Evolutionary conservation across 257 asterid genomes (phyloP), one percentile per base, ranked within the genome.

Genomic region (Solanum commersonii): DNA sequence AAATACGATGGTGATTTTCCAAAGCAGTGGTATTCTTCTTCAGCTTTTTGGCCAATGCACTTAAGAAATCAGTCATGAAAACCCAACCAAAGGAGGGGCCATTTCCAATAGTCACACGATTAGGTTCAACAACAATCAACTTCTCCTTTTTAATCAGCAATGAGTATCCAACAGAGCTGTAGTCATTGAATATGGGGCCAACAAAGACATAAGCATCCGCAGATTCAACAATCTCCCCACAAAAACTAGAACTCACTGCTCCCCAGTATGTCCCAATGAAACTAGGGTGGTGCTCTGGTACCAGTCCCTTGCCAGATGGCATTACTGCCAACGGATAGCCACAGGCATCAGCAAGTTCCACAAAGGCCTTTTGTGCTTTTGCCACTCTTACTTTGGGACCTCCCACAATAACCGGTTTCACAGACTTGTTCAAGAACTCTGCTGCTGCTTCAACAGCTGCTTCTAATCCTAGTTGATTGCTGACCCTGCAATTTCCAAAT

Each of bases 1-100:
- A 90, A 29, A 90, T 90, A 46, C 92, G 86, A 33, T 49, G 84
- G 35, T 88, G 87, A 63, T 90, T 90, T 83, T 90, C 92, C 90
- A 88, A 56, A 14, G 90, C 92, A 3, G 92, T 90, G 82, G 37
- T 60, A 71, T 90, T 90, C 16, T 86, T 88, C 82, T 88, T 90
- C 68, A 90, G 37, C 60, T 86, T 90, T 78, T 90, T 86, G 59
- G 92, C 73, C 88, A 90, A 42, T 72, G 87, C 88, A 37, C 89
- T 56, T 87, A 88, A 72, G 76, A 90, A 90, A 3, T 90, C 92
- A 4, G 67, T 84, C 92, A 90, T 90, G 84, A 90, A 88, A 33
- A 90, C 90, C 90, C 92, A 90, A 27, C 92, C 92, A 29, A 90
- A 86, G 23, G 92, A 90, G 79, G 92, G 92, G 40, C 92, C 92